phyloP scores from a whole-genome alignment of 352 stramenopile species.

The Globisporangium cederbergense region DNA sequence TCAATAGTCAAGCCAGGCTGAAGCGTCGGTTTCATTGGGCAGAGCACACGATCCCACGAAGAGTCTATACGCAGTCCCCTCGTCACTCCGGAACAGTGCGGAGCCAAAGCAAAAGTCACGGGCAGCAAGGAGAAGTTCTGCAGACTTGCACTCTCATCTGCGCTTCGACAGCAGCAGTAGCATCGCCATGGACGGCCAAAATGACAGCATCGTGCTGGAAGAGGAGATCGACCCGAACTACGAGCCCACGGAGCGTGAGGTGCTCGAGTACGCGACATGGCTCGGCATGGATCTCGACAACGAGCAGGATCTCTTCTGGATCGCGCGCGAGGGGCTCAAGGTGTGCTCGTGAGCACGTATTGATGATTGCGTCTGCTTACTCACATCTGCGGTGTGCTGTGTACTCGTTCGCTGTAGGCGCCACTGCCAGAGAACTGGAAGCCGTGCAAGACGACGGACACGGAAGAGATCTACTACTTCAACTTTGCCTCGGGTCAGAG shows the following conservation, averaged over 20 bases:
- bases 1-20: background rate
- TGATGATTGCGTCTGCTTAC: background rate
- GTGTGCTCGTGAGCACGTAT: background rate
- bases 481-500: conserved; percentile 91
- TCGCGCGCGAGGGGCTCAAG: conserved; percentile 92
- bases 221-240: conserved; percentile 96
- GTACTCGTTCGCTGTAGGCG: conserved; percentile 34
- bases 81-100: background rate
- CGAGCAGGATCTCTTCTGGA: conserved; percentile 93
- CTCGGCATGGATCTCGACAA: conserved; percentile 93
- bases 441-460: conserved; percentile 94
- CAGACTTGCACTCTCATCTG: background rate
- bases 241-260: conserved; percentile 88
- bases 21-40: background rate
- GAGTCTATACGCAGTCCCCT: background rate
- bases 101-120: background rate
- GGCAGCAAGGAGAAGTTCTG: too few relatives aligned
- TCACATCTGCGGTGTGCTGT: background rate
- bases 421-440: conserved; percentile 95
- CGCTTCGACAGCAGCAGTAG: background rate
- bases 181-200: conserved; percentile 40
- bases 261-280: conserved; percentile 94
- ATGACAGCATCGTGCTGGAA: conserved; percentile 89
- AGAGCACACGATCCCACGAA: background rate
- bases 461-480: conserved; percentile 96